A percentile compares a stretch with the other conserved stretches of the same genome.
Evolutionary conservation across 139 green algal genomes (phyloP).

Genomic region (Haematococcus sp.): DNA sequence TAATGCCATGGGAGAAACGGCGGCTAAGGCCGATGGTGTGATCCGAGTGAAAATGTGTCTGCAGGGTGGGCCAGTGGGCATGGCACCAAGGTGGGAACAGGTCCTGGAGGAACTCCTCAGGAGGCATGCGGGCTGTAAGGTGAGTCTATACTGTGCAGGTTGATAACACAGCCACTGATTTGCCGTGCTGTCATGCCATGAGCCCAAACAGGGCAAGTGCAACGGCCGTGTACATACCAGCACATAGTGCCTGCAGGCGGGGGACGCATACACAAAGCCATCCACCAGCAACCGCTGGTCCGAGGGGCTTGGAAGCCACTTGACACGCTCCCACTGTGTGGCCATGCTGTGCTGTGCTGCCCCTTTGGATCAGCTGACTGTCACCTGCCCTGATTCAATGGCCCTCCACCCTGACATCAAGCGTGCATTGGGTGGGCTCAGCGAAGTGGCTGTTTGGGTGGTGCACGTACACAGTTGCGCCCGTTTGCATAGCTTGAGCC

Average conservation of each 20-base stretch:
- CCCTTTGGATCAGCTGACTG: too few species aligned
- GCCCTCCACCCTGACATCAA: too few species aligned
- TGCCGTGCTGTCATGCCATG: too few species aligned
- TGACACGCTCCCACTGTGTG: slow-evolving; percentile 65
- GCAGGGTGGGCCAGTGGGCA: background rate
- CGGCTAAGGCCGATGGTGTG: slow-evolving; percentile 68
- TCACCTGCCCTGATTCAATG: too few species aligned
- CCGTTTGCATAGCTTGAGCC: too few species aligned
- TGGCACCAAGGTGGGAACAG: too few species aligned
- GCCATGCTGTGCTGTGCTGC: slow-evolving; percentile 57
- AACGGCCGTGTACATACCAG: slow-evolving; percentile 31
- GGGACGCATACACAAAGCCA: slow-evolving; percentile 40
- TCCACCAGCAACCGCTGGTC: slow-evolving; percentile 55
- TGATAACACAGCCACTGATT: too few species aligned
- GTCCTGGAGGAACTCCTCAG: background rate
- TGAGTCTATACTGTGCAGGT: too few species aligned
- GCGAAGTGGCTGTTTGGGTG: too few species aligned
- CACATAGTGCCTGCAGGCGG: slow-evolving; percentile 55
- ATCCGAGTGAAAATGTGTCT: slow-evolving; percentile 74
- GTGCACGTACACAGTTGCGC: too few species aligned
- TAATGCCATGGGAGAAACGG: slow-evolving; percentile 40
- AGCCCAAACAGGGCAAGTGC: too few species aligned
- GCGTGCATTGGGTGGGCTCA: too few species aligned
- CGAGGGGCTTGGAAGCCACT: slow-evolving; percentile 59
- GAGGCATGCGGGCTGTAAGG: background rate